Conservation (phyloP, 345 rosid genomes). For the Pelargonium nanum region DNA sequence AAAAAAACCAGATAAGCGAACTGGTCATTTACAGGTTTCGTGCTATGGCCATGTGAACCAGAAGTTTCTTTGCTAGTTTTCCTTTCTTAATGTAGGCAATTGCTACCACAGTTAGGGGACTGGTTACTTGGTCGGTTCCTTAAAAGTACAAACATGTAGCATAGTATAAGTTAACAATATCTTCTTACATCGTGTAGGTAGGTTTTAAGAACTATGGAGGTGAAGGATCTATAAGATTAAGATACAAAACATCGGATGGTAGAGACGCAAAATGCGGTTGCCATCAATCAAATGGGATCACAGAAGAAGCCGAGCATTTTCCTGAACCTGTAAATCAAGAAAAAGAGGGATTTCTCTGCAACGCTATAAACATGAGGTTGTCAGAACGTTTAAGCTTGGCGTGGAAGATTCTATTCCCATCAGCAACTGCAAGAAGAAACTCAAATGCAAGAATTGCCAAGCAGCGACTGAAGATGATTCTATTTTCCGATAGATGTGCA, state of each 20-base stretch:
- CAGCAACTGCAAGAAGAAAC: constrained; percentile 55
- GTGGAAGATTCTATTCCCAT: constrained; percentile 89
- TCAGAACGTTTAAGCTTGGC: constrained; percentile 77
- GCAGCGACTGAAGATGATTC: constrained; percentile 94
- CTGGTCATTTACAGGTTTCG: no score
- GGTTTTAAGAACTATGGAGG: background rate
- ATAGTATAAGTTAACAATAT: no score
- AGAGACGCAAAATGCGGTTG: background rate
- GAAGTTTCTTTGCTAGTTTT: background rate
- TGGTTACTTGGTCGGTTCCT: no score
- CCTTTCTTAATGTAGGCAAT: no score
- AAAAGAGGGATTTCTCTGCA: constrained; percentile 57
- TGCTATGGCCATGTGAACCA: background rate
- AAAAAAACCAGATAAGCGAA: no score
- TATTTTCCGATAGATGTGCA: constrained; percentile 91
- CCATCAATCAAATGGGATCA: constrained; percentile 14
- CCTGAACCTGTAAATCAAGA: constrained; percentile 48
- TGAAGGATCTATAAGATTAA: background rate
- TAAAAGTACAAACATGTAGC: background rate
- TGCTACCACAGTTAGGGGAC: no score
- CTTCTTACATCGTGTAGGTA: background rate
- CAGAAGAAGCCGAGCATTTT: constrained; percentile 42
- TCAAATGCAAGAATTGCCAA: constrained; percentile 92
- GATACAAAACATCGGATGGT: background rate
- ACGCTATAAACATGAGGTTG: constrained; percentile 69